Base-by-base conservation (phyloP, 2,329 filamentous ascomycete species). In the Botrytis aclada region DNA sequence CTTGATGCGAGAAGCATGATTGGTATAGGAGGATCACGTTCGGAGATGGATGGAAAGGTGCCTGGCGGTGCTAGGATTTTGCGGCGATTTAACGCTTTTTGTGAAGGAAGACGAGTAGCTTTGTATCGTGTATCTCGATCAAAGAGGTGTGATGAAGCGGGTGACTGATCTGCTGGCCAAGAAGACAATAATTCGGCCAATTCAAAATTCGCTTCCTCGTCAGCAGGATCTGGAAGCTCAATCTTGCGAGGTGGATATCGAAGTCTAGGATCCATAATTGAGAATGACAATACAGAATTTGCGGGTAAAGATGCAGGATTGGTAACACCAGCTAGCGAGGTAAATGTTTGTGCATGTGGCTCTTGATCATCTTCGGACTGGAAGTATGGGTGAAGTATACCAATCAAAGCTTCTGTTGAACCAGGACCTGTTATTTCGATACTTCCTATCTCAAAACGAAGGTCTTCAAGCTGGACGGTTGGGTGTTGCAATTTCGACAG, bases 41-140 rank as follows among this genome's bases (percentile, higher is more conserved):
- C 76, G 14, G 86, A 85, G 1, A 88, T 80, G 34, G 87, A 83
- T 0, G 94, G 87, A 73, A 87, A 85, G 37, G 86, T 81, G 1
- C 94, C 94, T 0, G 93, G 90, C 0, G 85, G 80, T 25, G 87
- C 87, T 34, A 87, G 84, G 22, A 88, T 85, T 81, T 91, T 93
- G 63, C 95, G 90, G 65, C 92, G 89, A 80, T 97, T 95, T 77
- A 98, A 88, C 1, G 90, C 87, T 79, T 93, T 93, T 79, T 97
- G 94, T 18, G 92, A 90, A 3, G 95, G 88, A 22, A 91, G 85
- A 69, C 86, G 87, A 5, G 88, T 88, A 39, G 92, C 92, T 72
- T 84, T 85, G 73, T 92, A 87, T 51, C 95, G 89, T 51, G 83
- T 82, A 43, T 88, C 85, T 74, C 92, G 88, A 77, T 92, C 87